Base-by-base conservation (phyloP, 2,329 filamentous ascomycete genomes). In the Neobulgaria alba region DNA sequence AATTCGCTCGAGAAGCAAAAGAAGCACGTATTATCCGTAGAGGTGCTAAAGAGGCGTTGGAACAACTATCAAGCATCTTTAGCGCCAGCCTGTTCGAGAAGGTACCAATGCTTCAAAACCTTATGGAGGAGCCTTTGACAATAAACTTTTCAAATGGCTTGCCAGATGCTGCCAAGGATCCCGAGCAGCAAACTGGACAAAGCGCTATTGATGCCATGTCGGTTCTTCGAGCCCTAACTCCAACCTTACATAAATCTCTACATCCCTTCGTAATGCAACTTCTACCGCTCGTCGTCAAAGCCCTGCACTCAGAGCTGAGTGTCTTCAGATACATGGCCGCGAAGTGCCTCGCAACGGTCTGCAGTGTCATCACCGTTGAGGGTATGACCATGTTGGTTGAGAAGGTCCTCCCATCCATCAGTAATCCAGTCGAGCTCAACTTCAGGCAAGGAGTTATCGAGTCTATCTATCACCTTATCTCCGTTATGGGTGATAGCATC, bases 321-420 rank as follows among this genome's bases (percentile, higher is more conserved):
- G 87, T 98, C 2, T 86, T 98, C 59, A 78, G 92, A 29, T 98
- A 98, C 63, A 92, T 90, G 64, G 92, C 92, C 17, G 92, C 92
- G 0, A 98, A 98, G 62, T 96, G 92, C 59, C 79, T 98, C 60
- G 93, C 92, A 7, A 98, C 92, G 1, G 83, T 96, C 33, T 98
- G 93, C 70, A 98, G 90, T 59, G 84, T 96, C 51, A 93, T 98
- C 53, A 86, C 87, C 0, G 83, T 96, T 4, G 82, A 94, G 48
- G 92, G 87, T 38, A 95, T 98, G 81, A 98, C 90, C 0, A 88
- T 90, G 59, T 69, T 98, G 16, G 92, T 98, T 1, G 86, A 96
- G 61, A 84, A 87, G 57, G 87, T 98, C 8, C 64, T 98, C 33
- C 92, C 92, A 4, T 85, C 85, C 2, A 94, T 96, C 62, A 92